Base-by-base conservation (phyloP, 805 yeast genomes). In the Zygoascus bituminiphila region DNA sequence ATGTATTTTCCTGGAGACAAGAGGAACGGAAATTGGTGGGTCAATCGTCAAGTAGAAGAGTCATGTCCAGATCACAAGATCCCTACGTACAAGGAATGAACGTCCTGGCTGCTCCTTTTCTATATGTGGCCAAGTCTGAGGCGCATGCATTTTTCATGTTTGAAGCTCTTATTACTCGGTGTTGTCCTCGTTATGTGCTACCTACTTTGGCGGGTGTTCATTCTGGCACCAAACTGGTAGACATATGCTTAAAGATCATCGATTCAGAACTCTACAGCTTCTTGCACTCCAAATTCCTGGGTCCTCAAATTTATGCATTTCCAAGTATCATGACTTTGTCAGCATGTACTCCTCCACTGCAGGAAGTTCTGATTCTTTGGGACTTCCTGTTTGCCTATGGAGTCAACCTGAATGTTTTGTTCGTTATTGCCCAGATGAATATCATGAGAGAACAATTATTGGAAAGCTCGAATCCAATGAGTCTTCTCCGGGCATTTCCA, bases 51-150 rank as follows among this genome's bases (percentile, higher is more conserved):
- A 8, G 21, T 7, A 22, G 44, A 15, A 22, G 44, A 6, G 44
- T 41, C 4, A 26, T 41, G 33, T 44, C 47, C 41, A 33, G 29
- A 24, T 31, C 46, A 21, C 29, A 43, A 25, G 70, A 73, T 6
- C 67, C 72, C 0, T 87, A 87, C 60, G 96, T 88, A n/a, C 96
- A 88, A 62, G 96, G 96, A 1, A 79, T 89, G 83, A 88, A 88
- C 61, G 88, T 88, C 0, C 63, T 88, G 20, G 74, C 84, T 21
- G 96, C 95, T 0, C 96, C 96, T 1, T 76, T 88, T 48, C 75
- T 88, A 15, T 88, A 78, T 61, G 74, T 84, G 0, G 74, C 84
- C 56, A 79, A 81, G 38, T 78, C 88, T 31, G 97, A 88, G 62
- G 88, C 95, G 0, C 87, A 88, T 65, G 93, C 95, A 1, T 88